Conservation (phyloP, 371 early-diverging fungal genomes). For the Syncephalis plumigaleata region DNA sequence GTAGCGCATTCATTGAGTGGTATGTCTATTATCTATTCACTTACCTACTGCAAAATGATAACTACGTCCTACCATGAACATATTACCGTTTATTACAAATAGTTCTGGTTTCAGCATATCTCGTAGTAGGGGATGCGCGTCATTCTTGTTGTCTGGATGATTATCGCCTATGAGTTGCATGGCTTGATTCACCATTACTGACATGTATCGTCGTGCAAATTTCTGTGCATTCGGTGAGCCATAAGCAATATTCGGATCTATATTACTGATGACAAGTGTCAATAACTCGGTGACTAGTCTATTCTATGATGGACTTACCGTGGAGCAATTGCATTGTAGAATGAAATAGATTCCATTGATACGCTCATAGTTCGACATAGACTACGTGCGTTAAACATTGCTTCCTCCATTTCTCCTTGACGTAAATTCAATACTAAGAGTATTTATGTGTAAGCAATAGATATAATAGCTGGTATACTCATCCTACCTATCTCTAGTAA, state of each 20-base stretch:
- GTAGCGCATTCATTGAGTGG: no score
- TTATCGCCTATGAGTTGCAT: slow-evolving; percentile 1
- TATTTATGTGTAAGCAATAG: no score
- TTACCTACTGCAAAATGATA: slow-evolving; percentile 38
- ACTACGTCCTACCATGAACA: slow-evolving; percentile 28
- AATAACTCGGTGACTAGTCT: not conserved
- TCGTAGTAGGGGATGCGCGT: no score
- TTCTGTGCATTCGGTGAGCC: slow-evolving; percentile 19
- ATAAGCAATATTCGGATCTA: slow-evolving; percentile 7
- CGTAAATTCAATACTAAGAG: not conserved
- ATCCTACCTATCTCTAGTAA: slow-evolving; percentile 38
- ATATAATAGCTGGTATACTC: no score
- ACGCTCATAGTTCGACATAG: no score
- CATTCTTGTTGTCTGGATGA: not conserved
- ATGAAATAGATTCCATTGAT: no score
- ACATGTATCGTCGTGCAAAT: slow-evolving; percentile 24
- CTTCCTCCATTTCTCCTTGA: not conserved
- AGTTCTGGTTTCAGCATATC: slow-evolving; percentile 12
- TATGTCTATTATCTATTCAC: slow-evolving; percentile 5
- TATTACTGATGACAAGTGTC: not conserved
- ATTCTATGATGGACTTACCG: no score
- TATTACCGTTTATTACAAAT: slow-evolving; percentile 37
- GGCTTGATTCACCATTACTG: slow-evolving; percentile 17
- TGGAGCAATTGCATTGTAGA: no score
- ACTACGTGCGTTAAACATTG: no score